Base-by-base conservation (phyloP, 306 rosid genomes). In the Gastrolobium bilobum region DNA sequence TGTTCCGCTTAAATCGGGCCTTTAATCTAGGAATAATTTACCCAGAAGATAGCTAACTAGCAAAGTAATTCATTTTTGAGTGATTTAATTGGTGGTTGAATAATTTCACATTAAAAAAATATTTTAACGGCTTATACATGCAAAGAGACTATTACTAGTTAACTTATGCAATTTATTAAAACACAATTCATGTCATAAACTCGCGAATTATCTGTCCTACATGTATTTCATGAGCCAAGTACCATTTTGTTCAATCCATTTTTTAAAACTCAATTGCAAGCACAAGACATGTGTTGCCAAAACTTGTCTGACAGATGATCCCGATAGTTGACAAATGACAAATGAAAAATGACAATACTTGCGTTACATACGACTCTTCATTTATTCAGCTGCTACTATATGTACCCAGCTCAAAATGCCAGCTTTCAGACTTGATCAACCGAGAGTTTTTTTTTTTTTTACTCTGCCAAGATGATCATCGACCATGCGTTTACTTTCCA, bases 401-500 rank as follows among this genome's bases (percentile, higher is more conserved):
- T 9, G 7, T n/a, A 35, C n/a, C 13, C 65, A 82, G 14, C 31
- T 31, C 56, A 7, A 26, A 53, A 26, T 33, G 31, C 50, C 29
- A 44, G 47, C 15, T 35, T 15, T 26, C 10, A 76, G 29, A 80
- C 40, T 38, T 1, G 62, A 71, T 47, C 53, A 51, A 42, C 5
- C 47, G 39, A 26, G 7, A 20, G 37, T 20, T 37, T 15, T 65
- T 74, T 48, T 71, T 71, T 42, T 37, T 71, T 20, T 42, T 37
- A 40, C 44, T 44, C 2, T 37, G 68, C 64, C 71, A 72, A 71
- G 56, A 46, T 8, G 11, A 11, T 56, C 9, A 34, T 3, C 10
- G 13, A 72, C 26, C 48, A 29, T 29, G 72, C 40, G 56, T 15
- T 87, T 75, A 92, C 75, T 79, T 37, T 68, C 98, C 97, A 67